Conservation (phyloP, 1,284 basidiomycete species). For the Ceratorhiza oryzae-sativae region DNA sequence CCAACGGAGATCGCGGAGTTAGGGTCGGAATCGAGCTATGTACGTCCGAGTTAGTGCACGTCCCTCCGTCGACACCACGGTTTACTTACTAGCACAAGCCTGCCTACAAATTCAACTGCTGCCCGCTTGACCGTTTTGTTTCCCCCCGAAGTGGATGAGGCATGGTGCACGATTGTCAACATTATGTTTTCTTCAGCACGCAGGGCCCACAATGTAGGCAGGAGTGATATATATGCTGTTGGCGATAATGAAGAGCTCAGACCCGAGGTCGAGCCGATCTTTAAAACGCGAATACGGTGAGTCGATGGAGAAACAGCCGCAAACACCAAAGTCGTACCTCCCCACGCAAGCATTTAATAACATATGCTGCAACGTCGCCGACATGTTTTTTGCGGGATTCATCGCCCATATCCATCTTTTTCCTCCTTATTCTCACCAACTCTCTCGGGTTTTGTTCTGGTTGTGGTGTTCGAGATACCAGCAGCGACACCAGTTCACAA, state of each 20-base stretch:
- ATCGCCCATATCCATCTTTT: conserved; percentile 44
- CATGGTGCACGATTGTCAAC: conserved; percentile 43
- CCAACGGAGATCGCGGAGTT: conserved; percentile 63
- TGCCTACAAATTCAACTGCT: conserved; percentile 75
- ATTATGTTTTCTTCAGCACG: conserved; percentile 53
- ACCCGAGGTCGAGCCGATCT: conserved; percentile 32
- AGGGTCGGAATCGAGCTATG: conserved; percentile 66
- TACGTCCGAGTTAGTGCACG: neutral
- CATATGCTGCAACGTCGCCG: conserved; percentile 61
- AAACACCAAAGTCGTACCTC: conserved; percentile 52
- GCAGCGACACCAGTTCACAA: conserved; percentile 75
- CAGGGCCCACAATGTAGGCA: conserved; percentile 86
- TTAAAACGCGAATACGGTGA: neutral
- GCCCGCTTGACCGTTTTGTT: conserved; percentile 65
- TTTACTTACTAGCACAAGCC: conserved; percentile 67
- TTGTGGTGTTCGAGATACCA: conserved; percentile 53
- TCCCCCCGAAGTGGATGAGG: conserved; percentile 62
- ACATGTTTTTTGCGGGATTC: conserved; percentile 62
- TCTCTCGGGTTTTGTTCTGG: conserved; percentile 39
- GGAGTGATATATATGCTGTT: conserved; percentile 69
- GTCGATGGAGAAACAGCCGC: conserved; percentile 40
- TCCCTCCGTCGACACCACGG: neutral
- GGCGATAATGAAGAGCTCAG: conserved; percentile 56
- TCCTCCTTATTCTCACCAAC: conserved; percentile 31
- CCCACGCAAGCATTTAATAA: conserved; percentile 69